These are phyloP conservation scores for Diplodia scrobiculata DNA, from an alignment of 2,329 filamentous ascomycete genomes.

Conservation along the genomic window DNA sequence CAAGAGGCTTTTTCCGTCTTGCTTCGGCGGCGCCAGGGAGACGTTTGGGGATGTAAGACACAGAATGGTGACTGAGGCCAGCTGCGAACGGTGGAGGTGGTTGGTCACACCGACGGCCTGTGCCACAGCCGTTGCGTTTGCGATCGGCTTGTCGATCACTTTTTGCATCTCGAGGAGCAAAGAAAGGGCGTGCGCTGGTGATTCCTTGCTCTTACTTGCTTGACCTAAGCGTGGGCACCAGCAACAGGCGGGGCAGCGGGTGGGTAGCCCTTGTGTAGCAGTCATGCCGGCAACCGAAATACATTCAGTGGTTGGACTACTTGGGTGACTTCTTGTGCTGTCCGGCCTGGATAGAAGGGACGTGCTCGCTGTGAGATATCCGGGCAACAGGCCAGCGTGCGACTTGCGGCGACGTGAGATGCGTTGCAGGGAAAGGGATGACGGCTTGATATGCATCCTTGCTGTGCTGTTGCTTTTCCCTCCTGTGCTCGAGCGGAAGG, in stretches of 20 bases:
- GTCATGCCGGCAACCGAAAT: background rate
- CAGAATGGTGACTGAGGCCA: background rate
- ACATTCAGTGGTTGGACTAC: too few relatives aligned
- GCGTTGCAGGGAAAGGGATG: conserved; percentile 1
- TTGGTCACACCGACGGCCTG: conserved; percentile 7
- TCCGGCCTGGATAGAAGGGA: background rate
- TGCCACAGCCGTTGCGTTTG: background rate
- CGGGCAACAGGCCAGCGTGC: background rate
- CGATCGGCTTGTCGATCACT: background rate
- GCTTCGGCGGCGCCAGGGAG: background rate
- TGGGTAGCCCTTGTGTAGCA: background rate
- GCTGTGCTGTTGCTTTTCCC: background rate
- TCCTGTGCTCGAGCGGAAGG: background rate
- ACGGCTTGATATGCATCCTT: background rate
- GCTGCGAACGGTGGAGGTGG: background rate
- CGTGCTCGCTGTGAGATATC: background rate
- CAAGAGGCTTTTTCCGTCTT: background rate
- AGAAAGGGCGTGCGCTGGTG: background rate
- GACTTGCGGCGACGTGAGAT: background rate
- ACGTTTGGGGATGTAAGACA: background rate
- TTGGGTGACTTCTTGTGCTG: background rate
- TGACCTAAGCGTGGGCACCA: too few relatives aligned
- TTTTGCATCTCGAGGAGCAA: background rate
- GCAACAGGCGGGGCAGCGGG: background rate
- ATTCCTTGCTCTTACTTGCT: background rate